These are phyloP conservation scores for Hypoxylon sp. DNA, from an alignment of 2,329 filamentous ascomycete genomes.

Conservation along the genomic window DNA sequence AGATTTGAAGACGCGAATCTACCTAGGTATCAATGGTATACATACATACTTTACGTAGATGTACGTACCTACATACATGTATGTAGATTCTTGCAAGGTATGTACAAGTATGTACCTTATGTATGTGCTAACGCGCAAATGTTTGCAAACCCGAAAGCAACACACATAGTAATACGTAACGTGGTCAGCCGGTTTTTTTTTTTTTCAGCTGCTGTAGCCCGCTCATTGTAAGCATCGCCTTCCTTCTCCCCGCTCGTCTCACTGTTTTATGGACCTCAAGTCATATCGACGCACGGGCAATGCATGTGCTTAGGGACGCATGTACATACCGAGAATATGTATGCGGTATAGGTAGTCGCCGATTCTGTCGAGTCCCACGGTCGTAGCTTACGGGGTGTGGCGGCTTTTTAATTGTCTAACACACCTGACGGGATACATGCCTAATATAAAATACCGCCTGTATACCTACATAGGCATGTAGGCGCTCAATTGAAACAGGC, in stretches of 20 bases:
- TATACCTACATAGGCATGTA: slow-evolving; percentile 1
- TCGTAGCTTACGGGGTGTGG: slow-evolving; percentile 5
- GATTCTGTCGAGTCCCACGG: background rate
- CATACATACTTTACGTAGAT: no score
- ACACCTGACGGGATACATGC: slow-evolving; percentile 2
- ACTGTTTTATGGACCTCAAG: background rate
- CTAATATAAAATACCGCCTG: slow-evolving; percentile 9
- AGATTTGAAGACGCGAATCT: slow-evolving; percentile 14
- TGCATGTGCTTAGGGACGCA: background rate
- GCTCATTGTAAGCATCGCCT: background rate
- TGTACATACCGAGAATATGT: background rate
- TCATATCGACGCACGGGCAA: background rate
- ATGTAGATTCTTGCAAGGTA: background rate
- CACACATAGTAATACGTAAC: background rate
- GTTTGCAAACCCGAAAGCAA: background rate
- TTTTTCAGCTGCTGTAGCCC: background rate
- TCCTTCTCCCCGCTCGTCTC: background rate
- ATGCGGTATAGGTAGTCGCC: background rate
- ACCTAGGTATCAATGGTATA: no score
- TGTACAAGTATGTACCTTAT: background rate
- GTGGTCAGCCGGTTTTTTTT: background rate
- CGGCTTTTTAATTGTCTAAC: slow-evolving; percentile 11
- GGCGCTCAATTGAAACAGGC: background rate
- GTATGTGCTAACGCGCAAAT: background rate
- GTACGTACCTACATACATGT: background rate